phyloP scores from a whole-genome alignment of 2,329 filamentous ascomycete species.

The Aquanectria penicillioides region DNA sequence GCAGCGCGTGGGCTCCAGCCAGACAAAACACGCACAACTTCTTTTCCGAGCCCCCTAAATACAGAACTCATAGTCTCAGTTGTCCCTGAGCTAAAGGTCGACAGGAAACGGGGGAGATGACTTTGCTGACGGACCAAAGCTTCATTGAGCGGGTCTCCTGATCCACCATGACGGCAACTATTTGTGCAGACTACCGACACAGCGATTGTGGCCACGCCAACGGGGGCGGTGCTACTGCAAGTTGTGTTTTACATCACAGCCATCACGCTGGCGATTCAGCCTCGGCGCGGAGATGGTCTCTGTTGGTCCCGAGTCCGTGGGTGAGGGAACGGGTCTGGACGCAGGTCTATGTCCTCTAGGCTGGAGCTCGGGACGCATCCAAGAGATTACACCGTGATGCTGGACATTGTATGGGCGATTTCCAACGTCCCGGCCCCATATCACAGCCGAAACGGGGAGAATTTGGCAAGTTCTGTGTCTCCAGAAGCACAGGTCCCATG shows the following conservation, averaged over 20 bases:
- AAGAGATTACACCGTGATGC: background rate
- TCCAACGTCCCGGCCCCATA: constrained; percentile 3
- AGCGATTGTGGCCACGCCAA: background rate
- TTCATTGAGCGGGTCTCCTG: background rate
- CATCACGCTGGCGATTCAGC: background rate
- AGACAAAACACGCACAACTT: background rate
- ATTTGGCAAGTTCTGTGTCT: background rate
- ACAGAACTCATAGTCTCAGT: background rate
- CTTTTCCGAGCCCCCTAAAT: background rate
- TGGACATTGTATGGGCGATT: background rate
- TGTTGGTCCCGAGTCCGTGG: constrained; percentile 1
- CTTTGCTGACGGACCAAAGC: background rate
- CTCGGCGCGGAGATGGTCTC: background rate
- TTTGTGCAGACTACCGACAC: background rate
- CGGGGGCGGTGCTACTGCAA: constrained; percentile 9
- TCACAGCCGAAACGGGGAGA: background rate
- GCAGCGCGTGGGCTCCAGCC: constrained; percentile 6
- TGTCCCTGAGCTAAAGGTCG: constrained; percentile 7
- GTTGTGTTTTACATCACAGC: constrained; percentile 12
- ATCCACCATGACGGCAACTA: constrained; percentile 4
- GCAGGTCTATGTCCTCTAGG: background rate
- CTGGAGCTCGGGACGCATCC: background rate
- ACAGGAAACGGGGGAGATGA: background rate
- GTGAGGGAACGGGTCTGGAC: background rate
- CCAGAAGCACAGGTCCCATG: background rate